A percentile compares a stretch with the other conserved stretches of the same genome.
phyloP scores from a whole-genome alignment of 2,329 filamentous ascomycete species.

The Ophiognomonia clavigignenti-juglandacearum region DNA sequence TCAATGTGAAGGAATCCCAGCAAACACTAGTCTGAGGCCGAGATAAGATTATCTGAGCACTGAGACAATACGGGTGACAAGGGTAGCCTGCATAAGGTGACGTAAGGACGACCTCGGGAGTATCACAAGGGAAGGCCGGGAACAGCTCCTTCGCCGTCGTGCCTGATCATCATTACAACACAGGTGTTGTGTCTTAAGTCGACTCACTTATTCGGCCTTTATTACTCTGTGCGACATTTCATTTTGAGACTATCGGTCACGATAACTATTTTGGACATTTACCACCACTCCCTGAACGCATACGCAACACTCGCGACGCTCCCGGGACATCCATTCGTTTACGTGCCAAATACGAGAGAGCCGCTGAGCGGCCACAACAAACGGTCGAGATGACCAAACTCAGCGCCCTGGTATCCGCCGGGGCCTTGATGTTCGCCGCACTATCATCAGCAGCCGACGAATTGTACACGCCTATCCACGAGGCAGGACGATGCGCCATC shows the following conservation, averaged over 20 bases:
- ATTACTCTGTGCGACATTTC: too few species aligned
- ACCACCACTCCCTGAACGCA: not conserved
- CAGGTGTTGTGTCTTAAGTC: too few species aligned
- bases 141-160: too few species aligned
- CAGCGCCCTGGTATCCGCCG: slow-evolving; percentile 27
- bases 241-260: not conserved
- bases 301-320: not conserved
- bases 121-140: too few species aligned
- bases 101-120: too few species aligned
- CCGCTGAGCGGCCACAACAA: slow-evolving; percentile 13
- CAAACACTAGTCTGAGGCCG: too few species aligned
- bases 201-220: too few species aligned
- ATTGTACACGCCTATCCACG: slow-evolving; percentile 60
- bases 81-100: too few species aligned
- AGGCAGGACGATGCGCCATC: slow-evolving; percentile 84
- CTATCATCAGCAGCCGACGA: slow-evolving; percentile 21
- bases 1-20: too few species aligned
- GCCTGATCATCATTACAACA: too few species aligned
- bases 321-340: not conserved
- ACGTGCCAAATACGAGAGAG: not conserved
- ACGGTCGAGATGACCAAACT: slow-evolving; percentile 32
- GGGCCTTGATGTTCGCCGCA: slow-evolving; percentile 30
- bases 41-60: too few species aligned
- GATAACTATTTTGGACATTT: not conserved
- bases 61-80: too few species aligned